Percentiles rank a stretch among this genome's conserved stretches.
These are phyloP conservation scores for Alternaria gaisen DNA, from an alignment of 2,329 filamentous ascomycete genomes.

Conservation along the genomic window DNA sequence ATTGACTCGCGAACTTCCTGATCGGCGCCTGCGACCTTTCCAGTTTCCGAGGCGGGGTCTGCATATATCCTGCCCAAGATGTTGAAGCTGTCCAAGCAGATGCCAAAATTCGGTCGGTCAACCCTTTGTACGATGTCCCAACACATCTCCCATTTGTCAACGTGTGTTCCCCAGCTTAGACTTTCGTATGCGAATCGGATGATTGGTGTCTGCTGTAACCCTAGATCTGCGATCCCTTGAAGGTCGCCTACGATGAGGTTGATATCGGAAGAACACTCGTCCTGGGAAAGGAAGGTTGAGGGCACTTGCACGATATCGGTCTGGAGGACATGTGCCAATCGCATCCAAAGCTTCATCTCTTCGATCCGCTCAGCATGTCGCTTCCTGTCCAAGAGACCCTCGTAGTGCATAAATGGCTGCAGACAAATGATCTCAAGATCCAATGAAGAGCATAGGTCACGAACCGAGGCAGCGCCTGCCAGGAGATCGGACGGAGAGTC, in stretches of 20 bases:
- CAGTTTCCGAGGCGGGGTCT: conserved; percentile 66
- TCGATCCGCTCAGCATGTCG: conserved; percentile 66
- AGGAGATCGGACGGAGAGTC: conserved; percentile 60
- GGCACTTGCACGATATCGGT: conserved; percentile 81
- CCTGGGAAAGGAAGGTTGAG: conserved; percentile 69
- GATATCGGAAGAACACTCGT: conserved; percentile 62
- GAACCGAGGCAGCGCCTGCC: conserved; percentile 66
- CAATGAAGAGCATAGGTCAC: conserved; percentile 64
- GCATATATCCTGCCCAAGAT: conserved; percentile 76
- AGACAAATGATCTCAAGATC: conserved; percentile 70
- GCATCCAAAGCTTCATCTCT: conserved; percentile 75
- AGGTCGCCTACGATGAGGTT: conserved; percentile 70
- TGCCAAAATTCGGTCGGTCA: conserved; percentile 74
- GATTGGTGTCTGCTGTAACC: conserved; percentile 62
- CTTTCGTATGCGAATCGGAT: conserved; percentile 78
- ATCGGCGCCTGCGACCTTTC: conserved; percentile 65
- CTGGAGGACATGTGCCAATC: conserved; percentile 67
- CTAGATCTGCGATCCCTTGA: conserved; percentile 72
- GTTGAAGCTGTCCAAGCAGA: conserved; percentile 82
- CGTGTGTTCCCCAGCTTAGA: conserved; percentile 74
- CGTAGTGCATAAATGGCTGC: conserved; percentile 81
- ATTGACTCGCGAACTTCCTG: conserved; percentile 64
- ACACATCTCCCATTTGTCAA: conserved; percentile 75
- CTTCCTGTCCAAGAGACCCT: conserved; percentile 71
- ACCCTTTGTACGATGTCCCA: conserved; percentile 74